These are phyloP conservation scores for Amanita jacksonii DNA, from an alignment of 768 basidiomycete genomes.

Conservation along the genomic window DNA sequence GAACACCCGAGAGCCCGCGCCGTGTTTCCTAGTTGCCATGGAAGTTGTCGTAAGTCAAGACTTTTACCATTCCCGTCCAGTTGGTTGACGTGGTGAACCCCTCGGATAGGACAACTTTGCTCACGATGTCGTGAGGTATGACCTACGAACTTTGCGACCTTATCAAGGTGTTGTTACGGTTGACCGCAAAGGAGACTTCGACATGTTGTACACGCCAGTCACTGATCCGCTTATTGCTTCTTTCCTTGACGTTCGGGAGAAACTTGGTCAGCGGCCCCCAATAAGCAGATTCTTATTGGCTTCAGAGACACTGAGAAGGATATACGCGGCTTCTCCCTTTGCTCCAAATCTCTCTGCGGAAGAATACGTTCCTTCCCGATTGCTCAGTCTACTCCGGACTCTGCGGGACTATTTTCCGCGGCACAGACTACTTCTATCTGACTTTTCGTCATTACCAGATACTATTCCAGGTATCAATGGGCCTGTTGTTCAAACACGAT, in stretches of 20 bases:
- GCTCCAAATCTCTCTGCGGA: conserved; percentile 80
- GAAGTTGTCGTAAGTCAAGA: conserved; percentile 80
- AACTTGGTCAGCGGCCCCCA: conserved; percentile 47
- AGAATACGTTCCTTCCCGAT: conserved; percentile 90
- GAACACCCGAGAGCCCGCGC: conserved; percentile 62
- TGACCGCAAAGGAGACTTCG: conserved; percentile 73
- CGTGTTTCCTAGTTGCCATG: conserved; percentile 90
- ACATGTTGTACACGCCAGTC: conserved; percentile 73
- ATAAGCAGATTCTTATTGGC: conserved; percentile 45
- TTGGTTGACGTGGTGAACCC: conserved; percentile 2
- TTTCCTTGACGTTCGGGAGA: conserved; percentile 61
- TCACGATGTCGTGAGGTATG: conserved; percentile 91
- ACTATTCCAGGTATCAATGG: conserved; percentile 67
- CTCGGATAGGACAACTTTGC: conserved; percentile 84
- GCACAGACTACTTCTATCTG: conserved; percentile 89
- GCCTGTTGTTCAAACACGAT: conserved; percentile 94
- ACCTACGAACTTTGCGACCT: conserved; percentile 67
- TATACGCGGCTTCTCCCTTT: conserved; percentile 73
- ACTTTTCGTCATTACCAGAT: conserved; percentile 86
- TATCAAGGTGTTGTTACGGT: conserved; percentile 79
- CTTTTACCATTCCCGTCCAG: background rate
- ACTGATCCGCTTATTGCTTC: conserved; percentile 78
- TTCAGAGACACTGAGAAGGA: conserved; percentile 46
- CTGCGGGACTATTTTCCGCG: conserved; percentile 80
- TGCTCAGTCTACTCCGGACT: conserved; percentile 74